Evolutionary conservation across 192 early-diverging fungal species (phyloP), one percentile per base, ranked within the genome.

Genomic region (Coemansia sp.): DNA sequence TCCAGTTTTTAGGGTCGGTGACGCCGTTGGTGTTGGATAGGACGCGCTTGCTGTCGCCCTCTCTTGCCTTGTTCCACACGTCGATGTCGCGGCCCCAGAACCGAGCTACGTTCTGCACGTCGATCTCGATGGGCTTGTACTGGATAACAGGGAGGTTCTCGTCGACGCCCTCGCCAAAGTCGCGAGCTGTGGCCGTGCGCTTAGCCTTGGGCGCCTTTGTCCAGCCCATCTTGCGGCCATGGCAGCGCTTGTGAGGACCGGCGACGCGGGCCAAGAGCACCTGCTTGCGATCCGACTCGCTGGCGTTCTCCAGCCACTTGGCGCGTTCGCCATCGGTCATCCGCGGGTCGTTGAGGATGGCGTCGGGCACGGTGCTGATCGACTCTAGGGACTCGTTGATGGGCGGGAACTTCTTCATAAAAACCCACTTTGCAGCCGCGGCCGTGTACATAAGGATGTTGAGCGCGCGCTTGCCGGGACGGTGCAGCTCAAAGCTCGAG

Each of bases 31-130:
- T 66, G 13, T 78, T 81, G 7, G 74, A 67, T 9, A 87, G 68
- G 47, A 75, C 64, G 29, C 69, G 65, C 36, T 69, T 64, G 7
- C 64, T 63, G 58, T 74, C 74, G 10, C 68, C 54, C 27, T 67
- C 66, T 22, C 64, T 65, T 13, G 87, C 81, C 9, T 81, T 73
- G 25, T 82, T 83, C 88, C 88, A 90, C 22, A 90, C 71, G 62
- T 90, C 88, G 18, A 88, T 82, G 69, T 87, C 81, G 42, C 87
- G 80, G 32, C 88, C 88, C 86, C 86, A 87, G 53, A 88, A 84
- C 39, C 85, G 83, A 19, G 88, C 85, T 24, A 90, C 86, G 60
- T 90, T 90, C 59, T 87, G 86, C n/a, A 88, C 74, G 65, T 87
- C 81, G 54, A 90, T 76, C 57, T 90, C 88, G 55, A 90, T 86